These are phyloP conservation scores for Hygrophila difformis DNA, from an alignment of 257 asterid genomes.

Conservation along the genomic window DNA sequence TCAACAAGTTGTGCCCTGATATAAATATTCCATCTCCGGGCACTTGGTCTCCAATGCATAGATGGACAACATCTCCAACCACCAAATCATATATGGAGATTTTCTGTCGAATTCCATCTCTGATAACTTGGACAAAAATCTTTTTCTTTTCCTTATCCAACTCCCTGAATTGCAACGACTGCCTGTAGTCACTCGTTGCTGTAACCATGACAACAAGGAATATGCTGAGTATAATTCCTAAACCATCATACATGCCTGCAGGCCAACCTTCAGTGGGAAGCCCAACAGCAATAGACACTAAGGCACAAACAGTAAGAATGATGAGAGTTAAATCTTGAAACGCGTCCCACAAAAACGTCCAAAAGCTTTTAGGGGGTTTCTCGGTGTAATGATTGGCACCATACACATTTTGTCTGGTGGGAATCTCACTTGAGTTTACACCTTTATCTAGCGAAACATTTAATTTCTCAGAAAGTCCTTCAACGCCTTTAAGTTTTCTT, in stretches of 20 bases:
- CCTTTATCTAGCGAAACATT: slow-evolving; percentile 63
- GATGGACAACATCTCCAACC: slow-evolving; percentile 81
- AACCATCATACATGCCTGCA: slow-evolving; percentile 81
- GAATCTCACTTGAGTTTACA: slow-evolving; percentile 51
- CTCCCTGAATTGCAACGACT: slow-evolving; percentile 91
- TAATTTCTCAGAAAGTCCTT: slow-evolving; percentile 65
- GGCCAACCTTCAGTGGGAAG: slow-evolving; percentile 99
- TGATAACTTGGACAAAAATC: slow-evolving; percentile 69
- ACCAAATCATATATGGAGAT: slow-evolving; percentile 78
- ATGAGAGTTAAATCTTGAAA: slow-evolving; percentile 85
- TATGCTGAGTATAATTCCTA: slow-evolving; percentile 83
- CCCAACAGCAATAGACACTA: slow-evolving; percentile 88
- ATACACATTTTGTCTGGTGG: slow-evolving; percentile 52
- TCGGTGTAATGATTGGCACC: slow-evolving; percentile 77
- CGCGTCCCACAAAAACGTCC: slow-evolving; percentile 96
- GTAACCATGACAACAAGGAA: slow-evolving; percentile 82
- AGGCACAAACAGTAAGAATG: slow-evolving; percentile 85
- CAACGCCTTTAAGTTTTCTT: slow-evolving; percentile 61
- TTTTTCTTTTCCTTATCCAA: slow-evolving; percentile 96
- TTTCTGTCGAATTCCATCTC: slow-evolving; percentile 80
- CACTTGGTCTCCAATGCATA: slow-evolving; percentile 71
- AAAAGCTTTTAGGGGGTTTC: slow-evolving; percentile 80
- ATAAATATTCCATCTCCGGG: slow-evolving; percentile 88
- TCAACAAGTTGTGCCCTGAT: slow-evolving; percentile 69
- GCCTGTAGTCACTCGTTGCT: slow-evolving; percentile 89